A percentile compares a stretch with the other conserved stretches of the same genome.
These are phyloP conservation scores for Moricandia moricandioides DNA, from an alignment of 345 rosid genomes.

Conservation along the genomic window DNA sequence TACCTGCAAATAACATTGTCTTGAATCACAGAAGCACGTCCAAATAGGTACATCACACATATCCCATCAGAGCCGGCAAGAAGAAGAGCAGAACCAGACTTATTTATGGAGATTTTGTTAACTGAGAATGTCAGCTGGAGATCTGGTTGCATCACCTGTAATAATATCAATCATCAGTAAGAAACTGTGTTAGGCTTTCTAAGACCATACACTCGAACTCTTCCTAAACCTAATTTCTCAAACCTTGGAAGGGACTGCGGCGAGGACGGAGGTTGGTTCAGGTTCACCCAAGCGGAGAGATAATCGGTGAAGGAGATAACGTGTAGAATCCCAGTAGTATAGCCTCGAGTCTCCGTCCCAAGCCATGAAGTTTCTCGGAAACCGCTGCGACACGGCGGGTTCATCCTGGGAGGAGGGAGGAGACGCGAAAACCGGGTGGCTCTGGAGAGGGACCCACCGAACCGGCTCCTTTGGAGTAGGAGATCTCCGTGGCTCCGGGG, in stretches of 20 bases:
- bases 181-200: not conserved
- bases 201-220: not conserved
- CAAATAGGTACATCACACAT: constrained; percentile 73
- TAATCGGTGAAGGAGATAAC: constrained; percentile 66
- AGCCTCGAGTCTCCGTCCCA: constrained; percentile 90
- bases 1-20: constrained; percentile 77
- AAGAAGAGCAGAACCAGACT: constrained; percentile 72
- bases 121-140: constrained; percentile 50
- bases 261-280: constrained; percentile 68
- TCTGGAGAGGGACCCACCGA: constrained; percentile 46
- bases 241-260: constrained; percentile 81
- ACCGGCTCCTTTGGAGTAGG: constrained; percentile 52
- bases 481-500: constrained; percentile 39
- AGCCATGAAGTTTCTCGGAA: constrained; percentile 58
- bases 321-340: constrained; percentile 66
- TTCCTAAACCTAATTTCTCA: constrained; percentile 1
- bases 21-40: constrained; percentile 54
- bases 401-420: constrained; percentile 25
- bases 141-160: constrained; percentile 73
- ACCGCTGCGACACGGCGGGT: constrained; percentile 21
- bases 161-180: constrained; percentile 9
- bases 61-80: constrained; percentile 66
- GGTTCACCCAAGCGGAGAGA: constrained; percentile 88
- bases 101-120: constrained; percentile 69
- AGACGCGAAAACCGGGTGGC: constrained; percentile 63